A percentile compares a stretch with the other conserved stretches of the same genome.
Conservation (phyloP, 2,329 filamentous ascomycete genomes). For the Pyricularia sp. region DNA sequence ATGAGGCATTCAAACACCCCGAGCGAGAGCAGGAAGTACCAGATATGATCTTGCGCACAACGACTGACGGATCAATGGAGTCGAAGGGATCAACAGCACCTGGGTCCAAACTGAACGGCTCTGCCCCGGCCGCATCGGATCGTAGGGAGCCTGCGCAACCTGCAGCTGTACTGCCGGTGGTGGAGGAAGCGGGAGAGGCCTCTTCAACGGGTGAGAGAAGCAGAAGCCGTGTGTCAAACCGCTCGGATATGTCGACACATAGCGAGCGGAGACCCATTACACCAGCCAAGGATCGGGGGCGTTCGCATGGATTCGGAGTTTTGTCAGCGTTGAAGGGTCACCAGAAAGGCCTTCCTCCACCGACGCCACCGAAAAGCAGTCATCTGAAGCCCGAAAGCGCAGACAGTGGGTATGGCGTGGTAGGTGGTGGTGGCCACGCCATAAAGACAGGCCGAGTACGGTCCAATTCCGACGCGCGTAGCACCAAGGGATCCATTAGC, state of each 20-base stretch:
- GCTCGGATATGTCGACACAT: constrained; percentile 21
- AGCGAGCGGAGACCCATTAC: constrained; percentile 27
- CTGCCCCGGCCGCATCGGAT: constrained; percentile 18
- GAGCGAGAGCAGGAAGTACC: constrained; percentile 43
- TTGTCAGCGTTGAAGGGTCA: constrained; percentile 20
- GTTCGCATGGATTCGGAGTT: constrained; percentile 19
- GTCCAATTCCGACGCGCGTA: constrained; percentile 8
- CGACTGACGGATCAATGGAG: constrained; percentile 9
- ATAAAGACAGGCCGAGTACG: constrained; percentile 14
- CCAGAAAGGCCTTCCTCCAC: constrained; percentile 23
- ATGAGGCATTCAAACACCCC: constrained; percentile 24
- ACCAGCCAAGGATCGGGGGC: constrained; percentile 29
- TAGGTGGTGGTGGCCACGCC: constrained; percentile 6
- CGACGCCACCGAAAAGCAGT: constrained; percentile 35
- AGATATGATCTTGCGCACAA: constrained; percentile 45
- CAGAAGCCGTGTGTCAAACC: constrained; percentile 25
- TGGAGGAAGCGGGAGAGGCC: constrained; percentile 81
- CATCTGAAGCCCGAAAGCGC: constrained; percentile 34
- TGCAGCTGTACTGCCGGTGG: constrained; percentile 58
- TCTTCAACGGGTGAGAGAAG: constrained; percentile 55
- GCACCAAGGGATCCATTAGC: constrained; percentile 30
- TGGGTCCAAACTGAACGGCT: background rate
- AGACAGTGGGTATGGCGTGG: constrained; percentile 36
- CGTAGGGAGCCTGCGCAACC: constrained; percentile 44
- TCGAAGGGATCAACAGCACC: constrained; percentile 7